Evolutionary conservation across 768 basidiomycete species (phyloP).

Genomic region (Hydnum rufescens): DNA sequence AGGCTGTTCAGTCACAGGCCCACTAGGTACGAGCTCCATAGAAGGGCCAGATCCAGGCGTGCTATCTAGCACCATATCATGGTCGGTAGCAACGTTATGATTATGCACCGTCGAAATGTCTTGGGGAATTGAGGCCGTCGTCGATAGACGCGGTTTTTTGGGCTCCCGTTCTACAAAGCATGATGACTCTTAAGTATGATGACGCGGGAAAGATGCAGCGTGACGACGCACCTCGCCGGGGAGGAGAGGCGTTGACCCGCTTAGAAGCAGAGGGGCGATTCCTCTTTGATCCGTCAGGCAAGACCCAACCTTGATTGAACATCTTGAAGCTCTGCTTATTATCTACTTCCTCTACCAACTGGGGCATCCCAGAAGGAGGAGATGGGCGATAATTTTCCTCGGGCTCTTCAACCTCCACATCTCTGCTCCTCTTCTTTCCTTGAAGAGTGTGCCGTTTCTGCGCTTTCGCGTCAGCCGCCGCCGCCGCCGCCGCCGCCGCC

Average conservation of each 20-base stretch:
- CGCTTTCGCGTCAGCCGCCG: background rate
- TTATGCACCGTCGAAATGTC: no score
- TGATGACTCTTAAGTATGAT: no score
- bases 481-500: background rate
- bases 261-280: background rate
- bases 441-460: background rate
- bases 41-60: no score
- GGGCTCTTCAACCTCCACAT: background rate
- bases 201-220: no score
- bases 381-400: background rate
- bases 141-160: background rate
- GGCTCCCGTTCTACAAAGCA: no score
- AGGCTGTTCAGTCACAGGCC: no score
- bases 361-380: constrained; percentile 20
- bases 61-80: no score
- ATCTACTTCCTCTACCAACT: constrained; percentile 52
- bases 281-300: constrained; percentile 53
- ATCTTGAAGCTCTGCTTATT: constrained; percentile 51
- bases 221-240: no score
- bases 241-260: background rate
- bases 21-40: no score
- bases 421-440: background rate
- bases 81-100: no score
- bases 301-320: constrained; percentile 79
- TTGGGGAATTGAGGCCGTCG: no score